Evolutionary conservation across 177 flowering plant species (phyloP).

Genomic region (Vitis hybrid): DNA sequence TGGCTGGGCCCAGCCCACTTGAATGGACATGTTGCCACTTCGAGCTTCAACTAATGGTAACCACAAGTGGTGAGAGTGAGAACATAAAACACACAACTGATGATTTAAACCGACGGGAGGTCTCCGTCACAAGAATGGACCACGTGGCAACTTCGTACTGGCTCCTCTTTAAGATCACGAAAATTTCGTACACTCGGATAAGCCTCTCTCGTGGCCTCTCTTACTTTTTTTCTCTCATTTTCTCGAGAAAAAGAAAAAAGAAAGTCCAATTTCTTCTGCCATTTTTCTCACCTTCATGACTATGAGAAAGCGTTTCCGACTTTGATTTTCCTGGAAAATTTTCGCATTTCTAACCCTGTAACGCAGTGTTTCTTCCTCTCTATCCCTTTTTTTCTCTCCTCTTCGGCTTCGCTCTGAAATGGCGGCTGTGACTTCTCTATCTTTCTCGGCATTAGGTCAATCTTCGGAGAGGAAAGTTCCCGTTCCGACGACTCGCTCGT

Average conservation of each 20-base stretch:
- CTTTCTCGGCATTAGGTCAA: constrained; percentile 54
- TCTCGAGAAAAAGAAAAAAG: constrained; percentile 9
- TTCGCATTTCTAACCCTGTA: neutral
- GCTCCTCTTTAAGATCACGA: constrained; percentile 2
- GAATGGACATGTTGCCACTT: too few species aligned
- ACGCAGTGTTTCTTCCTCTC: too few species aligned
- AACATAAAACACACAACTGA: neutral
- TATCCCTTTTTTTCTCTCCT: neutral
- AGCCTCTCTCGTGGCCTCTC: neutral
- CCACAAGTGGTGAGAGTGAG: constrained; percentile 4
- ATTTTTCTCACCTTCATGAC: neutral
- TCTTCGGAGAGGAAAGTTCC: constrained; percentile 36
- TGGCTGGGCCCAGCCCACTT: too few species aligned
- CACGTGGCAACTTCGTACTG: constrained; percentile 15
- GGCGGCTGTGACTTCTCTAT: constrained; percentile 65
- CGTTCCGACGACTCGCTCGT: constrained; percentile 18
- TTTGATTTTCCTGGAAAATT: constrained; percentile 10
- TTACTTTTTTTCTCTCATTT: constrained; percentile 1
- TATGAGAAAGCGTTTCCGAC: constrained; percentile 5
- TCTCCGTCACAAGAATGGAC: neutral
- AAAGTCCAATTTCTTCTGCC: neutral
- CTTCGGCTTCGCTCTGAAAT: constrained; percentile 18
- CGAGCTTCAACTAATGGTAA: neutral
- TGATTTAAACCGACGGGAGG: neutral
- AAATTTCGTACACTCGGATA: constrained; percentile 20